Conservation (phyloP, 1,139 yeast species). For the Hansenula lynferdii region DNA sequence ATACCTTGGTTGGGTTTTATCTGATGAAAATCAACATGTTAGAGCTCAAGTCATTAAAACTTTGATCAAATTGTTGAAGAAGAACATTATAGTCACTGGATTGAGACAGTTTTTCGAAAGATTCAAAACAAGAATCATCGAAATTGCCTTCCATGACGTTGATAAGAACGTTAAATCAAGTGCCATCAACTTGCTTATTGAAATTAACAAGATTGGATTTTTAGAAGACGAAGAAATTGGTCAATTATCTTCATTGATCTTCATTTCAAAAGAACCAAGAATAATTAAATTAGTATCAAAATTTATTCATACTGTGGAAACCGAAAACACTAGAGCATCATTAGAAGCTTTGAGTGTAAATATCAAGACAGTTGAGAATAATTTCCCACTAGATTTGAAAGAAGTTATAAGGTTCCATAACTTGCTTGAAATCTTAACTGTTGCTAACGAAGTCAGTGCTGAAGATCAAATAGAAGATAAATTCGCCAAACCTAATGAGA, state of each 20-base stretch:
- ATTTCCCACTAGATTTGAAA: conserved; percentile 27
- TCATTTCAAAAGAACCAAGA: conserved; percentile 31
- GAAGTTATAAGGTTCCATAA: conserved; percentile 34
- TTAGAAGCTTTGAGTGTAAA: conserved; percentile 33
- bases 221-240: conserved; percentile 52
- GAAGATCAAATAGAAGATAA: neutral
- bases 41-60: conserved; percentile 61
- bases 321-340: conserved; percentile 30
- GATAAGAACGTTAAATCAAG: conserved; percentile 49
- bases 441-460: conserved; percentile 25
- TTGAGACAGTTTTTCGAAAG: conserved; percentile 70
- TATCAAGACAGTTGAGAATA: conserved; percentile 22
- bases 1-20: conserved; percentile 79
- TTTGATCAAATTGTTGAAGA: conserved; percentile 44
- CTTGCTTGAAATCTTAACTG: conserved; percentile 32
- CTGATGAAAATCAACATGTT: conserved; percentile 61
- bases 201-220: conserved; percentile 56
- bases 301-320: conserved; percentile 36
- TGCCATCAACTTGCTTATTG: conserved; percentile 50
- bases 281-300: conserved; percentile 36
- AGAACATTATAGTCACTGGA: conserved; percentile 35
- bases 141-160: conserved; percentile 51
- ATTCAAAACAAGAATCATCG: conserved; percentile 59
- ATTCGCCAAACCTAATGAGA: neutral
- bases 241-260: conserved; percentile 37